These are phyloP conservation scores for thale cress (Arabidopsis thaliana) DNA, from an alignment of 345 rosid genomes.

Conservation along the genomic window TAIR10.1 NC_003071.7:840001-840500, in stretches of 20 bases:
- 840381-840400: constrained; percentile 11
- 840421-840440: constrained; percentile 18
- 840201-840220: neutral
- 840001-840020: neutral
- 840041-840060: constrained; percentile 43
- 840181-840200: neutral
- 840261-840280: constrained; percentile 36
- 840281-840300: constrained; percentile 32
- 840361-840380: constrained; percentile 40
- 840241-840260: constrained; percentile 25
- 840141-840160: constrained; percentile 33
- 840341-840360: constrained; percentile 43
- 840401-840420: constrained; percentile 31
- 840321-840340: constrained; percentile 40
- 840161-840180: constrained; percentile 14
- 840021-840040: constrained; percentile 35
- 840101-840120: constrained; percentile 36
- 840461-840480: neutral
- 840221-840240: constrained; percentile 33
- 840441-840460: constrained; percentile 9
- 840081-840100: constrained; percentile 44
- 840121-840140: constrained; percentile 33
- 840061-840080: constrained; percentile 36
- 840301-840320: constrained; percentile 39
- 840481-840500: neutral